These are phyloP conservation scores for Gentiana macrophylla DNA, from an alignment of 257 asterid genomes.

Conservation along the genomic window DNA sequence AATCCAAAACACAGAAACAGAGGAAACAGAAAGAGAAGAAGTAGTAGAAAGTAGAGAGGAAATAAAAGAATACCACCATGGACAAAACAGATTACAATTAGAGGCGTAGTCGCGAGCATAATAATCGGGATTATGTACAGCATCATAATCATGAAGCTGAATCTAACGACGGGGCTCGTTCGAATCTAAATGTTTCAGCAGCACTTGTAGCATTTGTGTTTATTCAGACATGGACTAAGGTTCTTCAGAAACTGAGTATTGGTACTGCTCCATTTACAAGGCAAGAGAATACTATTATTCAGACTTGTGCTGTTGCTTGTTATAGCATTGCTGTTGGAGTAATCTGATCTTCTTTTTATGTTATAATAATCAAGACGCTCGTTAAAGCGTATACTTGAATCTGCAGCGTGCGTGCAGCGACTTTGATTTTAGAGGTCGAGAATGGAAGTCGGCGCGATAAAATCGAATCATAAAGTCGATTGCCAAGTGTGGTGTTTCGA, in stretches of 20 bases:
- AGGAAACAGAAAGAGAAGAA: no score
- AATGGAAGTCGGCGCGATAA: no score
- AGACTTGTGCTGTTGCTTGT: conserved; percentile 89
- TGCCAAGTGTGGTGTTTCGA: no score
- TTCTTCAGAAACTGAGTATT: conserved; percentile 46
- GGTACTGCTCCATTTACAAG: conserved; percentile 55
- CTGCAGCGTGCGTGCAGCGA: no score
- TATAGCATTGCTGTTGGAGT: conserved; percentile 75
- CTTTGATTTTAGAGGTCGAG: no score
- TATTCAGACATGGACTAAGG: conserved; percentile 61
- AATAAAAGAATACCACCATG: conserved; percentile 61
- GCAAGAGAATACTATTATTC: conserved; percentile 79
- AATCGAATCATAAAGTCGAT: no score
- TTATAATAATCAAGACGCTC: no score
- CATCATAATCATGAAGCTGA: conserved; percentile 65
- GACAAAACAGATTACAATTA: conserved; percentile 53
- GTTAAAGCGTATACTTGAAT: no score
- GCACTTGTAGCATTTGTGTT: conserved; percentile 78
- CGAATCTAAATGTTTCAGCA: conserved; percentile 89
- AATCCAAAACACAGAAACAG: conserved; percentile 11
- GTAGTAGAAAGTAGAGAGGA: conserved; percentile 14
- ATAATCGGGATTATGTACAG: conserved; percentile 59
- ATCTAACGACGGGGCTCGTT: conserved; percentile 68
- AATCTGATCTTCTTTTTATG: background rate
- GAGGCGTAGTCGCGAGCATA: conserved; percentile 63